phyloP scores from a whole-genome alignment of 257 asterid species.

The Capsicum pubescens region DNA sequence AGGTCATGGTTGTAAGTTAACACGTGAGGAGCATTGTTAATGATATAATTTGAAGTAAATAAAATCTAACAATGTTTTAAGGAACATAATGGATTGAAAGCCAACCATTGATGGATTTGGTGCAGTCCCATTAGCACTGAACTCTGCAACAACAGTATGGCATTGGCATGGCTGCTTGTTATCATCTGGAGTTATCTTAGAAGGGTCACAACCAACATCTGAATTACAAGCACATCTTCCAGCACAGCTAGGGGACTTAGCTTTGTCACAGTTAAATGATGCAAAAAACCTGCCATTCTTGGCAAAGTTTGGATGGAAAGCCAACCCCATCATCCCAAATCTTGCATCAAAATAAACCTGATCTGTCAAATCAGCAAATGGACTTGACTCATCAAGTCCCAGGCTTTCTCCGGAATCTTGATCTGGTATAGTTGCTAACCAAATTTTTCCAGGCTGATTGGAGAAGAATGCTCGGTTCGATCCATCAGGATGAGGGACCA shows the following conservation, averaged over 20 bases:
- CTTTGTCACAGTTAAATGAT: conserved; percentile 80
- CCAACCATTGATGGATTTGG: conserved; percentile 70
- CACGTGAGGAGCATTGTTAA: background rate
- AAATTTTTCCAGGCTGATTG: conserved; percentile 75
- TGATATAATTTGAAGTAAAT: background rate
- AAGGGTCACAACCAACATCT: conserved; percentile 84
- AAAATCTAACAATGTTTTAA: background rate
- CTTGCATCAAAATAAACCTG: conserved; percentile 65
- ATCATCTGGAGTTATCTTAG: conserved; percentile 56
- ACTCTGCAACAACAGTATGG: conserved; percentile 76
- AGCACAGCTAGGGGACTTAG: conserved; percentile 64
- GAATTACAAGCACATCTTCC: conserved; percentile 92
- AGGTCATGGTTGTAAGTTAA: background rate
- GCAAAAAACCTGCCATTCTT: conserved; percentile 91
- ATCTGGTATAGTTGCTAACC: conserved; percentile 81
- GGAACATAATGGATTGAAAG: background rate
- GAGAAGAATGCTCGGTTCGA: conserved; percentile 85
- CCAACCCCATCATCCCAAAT: conserved; percentile 96
- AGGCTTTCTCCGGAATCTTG: conserved; percentile 75
- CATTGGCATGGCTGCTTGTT: conserved; percentile 64
- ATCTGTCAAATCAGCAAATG: conserved; percentile 86
- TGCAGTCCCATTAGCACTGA: conserved; percentile 75
- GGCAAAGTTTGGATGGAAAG: conserved; percentile 81
- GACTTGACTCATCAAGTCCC: conserved; percentile 72
- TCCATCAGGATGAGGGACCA: conserved; percentile 96